Evolutionary conservation across 257 asterid genomes (phyloP).

Genomic region (Galeopsis tetrahit): DNA sequence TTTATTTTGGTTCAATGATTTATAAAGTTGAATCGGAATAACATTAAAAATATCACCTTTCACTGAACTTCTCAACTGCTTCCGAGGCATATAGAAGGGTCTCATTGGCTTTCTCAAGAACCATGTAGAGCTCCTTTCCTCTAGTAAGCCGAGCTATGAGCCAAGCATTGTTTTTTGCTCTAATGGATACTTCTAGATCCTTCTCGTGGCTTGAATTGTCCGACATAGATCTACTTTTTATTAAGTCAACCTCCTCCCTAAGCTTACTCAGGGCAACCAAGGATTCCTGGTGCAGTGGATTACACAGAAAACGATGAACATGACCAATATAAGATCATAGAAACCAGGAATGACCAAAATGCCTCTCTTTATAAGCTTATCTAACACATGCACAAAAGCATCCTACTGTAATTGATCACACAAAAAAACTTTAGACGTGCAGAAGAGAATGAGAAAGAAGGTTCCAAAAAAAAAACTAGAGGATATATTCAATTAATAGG

Average conservation of each 20-base stretch:
- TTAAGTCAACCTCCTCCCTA: slow-evolving; percentile 85
- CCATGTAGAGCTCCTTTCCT: not conserved
- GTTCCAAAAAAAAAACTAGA: not conserved
- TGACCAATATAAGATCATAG: slow-evolving; percentile 8
- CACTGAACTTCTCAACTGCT: slow-evolving; percentile 91
- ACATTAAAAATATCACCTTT: slow-evolving; percentile 56
- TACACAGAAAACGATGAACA: slow-evolving; percentile 8
- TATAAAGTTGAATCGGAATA: not conserved
- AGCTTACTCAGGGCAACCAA: slow-evolving; percentile 78
- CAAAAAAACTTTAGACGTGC: not conserved
- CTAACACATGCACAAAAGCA: slow-evolving; percentile 3
- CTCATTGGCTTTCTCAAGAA: slow-evolving; percentile 57
- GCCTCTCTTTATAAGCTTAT: slow-evolving; percentile 13
- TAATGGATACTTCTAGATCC: slow-evolving; percentile 76
- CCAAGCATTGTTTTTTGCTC: slow-evolving; percentile 97
- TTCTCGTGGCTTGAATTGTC: slow-evolving; percentile 57
- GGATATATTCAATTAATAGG: slow-evolving; percentile 5
- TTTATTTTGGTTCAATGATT: slow-evolving; percentile 11
- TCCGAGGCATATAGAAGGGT: slow-evolving; percentile 93
- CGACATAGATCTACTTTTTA: slow-evolving; percentile 59
- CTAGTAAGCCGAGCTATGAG: slow-evolving; percentile 74
- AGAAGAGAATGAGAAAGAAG: not conserved
- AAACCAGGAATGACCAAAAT: slow-evolving; percentile 27
- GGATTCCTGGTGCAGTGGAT: slow-evolving; percentile 70
- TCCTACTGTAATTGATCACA: not conserved